Conservation (phyloP, 2,329 filamentous ascomycete genomes). For the Sclerotinia trifoliorum region DNA sequence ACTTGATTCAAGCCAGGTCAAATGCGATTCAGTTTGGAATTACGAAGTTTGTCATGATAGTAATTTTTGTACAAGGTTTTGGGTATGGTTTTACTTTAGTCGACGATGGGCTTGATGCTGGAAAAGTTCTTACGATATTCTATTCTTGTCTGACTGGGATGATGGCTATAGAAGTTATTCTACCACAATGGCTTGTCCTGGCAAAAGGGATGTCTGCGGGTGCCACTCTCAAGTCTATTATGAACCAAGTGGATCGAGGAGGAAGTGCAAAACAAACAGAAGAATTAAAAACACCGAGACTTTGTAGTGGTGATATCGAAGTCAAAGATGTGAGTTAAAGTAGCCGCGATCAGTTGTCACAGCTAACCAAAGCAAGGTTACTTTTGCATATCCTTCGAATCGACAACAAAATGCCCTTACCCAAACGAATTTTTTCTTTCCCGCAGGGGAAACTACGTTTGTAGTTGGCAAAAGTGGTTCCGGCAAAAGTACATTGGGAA, state of each 20-base stretch:
- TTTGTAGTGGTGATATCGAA: slow-evolving; percentile 66
- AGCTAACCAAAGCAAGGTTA: slow-evolving; percentile 54
- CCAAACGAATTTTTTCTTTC: slow-evolving; percentile 65
- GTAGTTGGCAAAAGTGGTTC: slow-evolving; percentile 85
- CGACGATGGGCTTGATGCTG: slow-evolving; percentile 54
- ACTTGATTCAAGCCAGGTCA: slow-evolving; percentile 64
- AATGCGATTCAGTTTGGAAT: slow-evolving; percentile 72
- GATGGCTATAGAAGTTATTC: slow-evolving; percentile 68
- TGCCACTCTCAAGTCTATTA: slow-evolving; percentile 54
- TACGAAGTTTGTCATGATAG: slow-evolving; percentile 70
- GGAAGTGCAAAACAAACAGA: slow-evolving; percentile 37
- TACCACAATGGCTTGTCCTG: slow-evolving; percentile 75
- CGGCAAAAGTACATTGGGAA: slow-evolving; percentile 85
- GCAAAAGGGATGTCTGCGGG: slow-evolving; percentile 78
- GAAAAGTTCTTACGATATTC: slow-evolving; percentile 77
- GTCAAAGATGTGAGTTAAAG: slow-evolving; percentile 60
- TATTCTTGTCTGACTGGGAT: slow-evolving; percentile 77
- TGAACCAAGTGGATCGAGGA: slow-evolving; percentile 39
- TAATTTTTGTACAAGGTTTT: slow-evolving; percentile 84
- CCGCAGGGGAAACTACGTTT: slow-evolving; percentile 71
- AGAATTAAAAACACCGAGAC: slow-evolving; percentile 40
- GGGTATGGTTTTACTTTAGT: slow-evolving; percentile 80
- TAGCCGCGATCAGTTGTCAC: background rate
- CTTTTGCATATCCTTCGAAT: slow-evolving; percentile 77
- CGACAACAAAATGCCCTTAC: slow-evolving; percentile 59